Evolutionary conservation across 257 asterid species (phyloP).

Genomic region (Nicotiana tomentosiformis): DNA sequence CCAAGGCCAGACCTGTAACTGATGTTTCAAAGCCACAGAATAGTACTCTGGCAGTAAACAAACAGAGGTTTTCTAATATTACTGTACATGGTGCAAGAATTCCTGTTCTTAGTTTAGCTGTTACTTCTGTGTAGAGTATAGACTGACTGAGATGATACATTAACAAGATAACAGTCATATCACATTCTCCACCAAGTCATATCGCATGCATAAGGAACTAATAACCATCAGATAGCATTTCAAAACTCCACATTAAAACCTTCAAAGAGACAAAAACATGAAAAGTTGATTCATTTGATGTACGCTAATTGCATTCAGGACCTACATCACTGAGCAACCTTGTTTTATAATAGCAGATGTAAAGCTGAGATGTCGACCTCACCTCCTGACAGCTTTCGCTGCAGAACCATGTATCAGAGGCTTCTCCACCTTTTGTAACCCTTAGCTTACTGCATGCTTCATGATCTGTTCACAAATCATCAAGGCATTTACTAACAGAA

Average conservation of each 20-base stretch:
- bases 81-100: not conserved
- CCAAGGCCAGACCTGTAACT: not conserved
- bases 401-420: slow-evolving; percentile 81
- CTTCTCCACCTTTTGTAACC: slow-evolving; percentile 33
- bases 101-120: not conserved
- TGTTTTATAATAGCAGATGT: not conserved
- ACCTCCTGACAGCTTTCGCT: slow-evolving; percentile 81
- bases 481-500: slow-evolving; percentile 7
- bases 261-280: not conserved
- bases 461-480: slow-evolving; percentile 62
- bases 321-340: not conserved
- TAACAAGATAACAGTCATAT: not conserved
- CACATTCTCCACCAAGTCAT: not conserved
- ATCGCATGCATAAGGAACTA: not conserved
- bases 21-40: not conserved
- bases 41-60: not conserved
- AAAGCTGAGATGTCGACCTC: slow-evolving; percentile 9
- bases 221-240: not conserved
- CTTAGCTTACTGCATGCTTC: slow-evolving; percentile 52
- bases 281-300: not conserved
- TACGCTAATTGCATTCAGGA: not conserved
- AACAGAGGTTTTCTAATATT: not conserved
- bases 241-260: slow-evolving; percentile 1
- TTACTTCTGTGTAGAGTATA: not conserved
- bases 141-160: not conserved